A percentile compares a stretch with the other conserved stretches of the same genome.
These are phyloP conservation scores for Cyclotella choctawhatcheeana DNA, from an alignment of 108 stramenopile species.

Conservation along the genomic window DNA sequence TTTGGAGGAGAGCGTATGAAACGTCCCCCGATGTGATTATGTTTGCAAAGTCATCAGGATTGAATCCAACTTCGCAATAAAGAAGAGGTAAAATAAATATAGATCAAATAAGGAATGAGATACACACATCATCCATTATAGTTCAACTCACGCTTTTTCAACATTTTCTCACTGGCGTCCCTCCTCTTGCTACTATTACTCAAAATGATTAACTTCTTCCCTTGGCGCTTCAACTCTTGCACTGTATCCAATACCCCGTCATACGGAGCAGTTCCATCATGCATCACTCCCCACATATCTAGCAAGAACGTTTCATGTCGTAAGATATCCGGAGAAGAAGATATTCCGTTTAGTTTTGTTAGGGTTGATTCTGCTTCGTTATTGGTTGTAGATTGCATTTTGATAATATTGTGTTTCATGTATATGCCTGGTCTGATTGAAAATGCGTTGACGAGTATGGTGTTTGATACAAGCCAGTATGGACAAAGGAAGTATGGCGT, in stretches of 20 bases:
- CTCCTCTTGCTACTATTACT: constrained; percentile 89
- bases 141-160: constrained; percentile 55
- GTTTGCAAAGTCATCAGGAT: constrained; percentile 60
- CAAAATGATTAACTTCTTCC: constrained; percentile 84
- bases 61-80: constrained; percentile 61
- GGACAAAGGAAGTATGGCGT: too few species aligned
- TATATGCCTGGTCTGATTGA: too few species aligned
- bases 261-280: constrained; percentile 84
- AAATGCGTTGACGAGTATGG: too few species aligned
- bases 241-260: constrained; percentile 83
- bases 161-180: constrained; percentile 54
- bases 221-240: constrained; percentile 45
- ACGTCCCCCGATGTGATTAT: constrained; percentile 87
- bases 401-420: too few species aligned
- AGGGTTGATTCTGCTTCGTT: too few species aligned
- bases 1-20: constrained; percentile 45
- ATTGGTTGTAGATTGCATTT: too few species aligned
- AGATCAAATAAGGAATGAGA: too few species aligned
- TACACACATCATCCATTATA: too few species aligned
- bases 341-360: constrained; percentile 18
- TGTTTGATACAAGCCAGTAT: too few species aligned
- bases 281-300: constrained; percentile 94
- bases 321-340: constrained; percentile 45
- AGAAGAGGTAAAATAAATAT: too few species aligned
- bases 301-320: constrained; percentile 84